phyloP scores from a whole-genome alignment of 352 stramenopile genomes.

The Phytopythium cucurbitacearum region DNA sequence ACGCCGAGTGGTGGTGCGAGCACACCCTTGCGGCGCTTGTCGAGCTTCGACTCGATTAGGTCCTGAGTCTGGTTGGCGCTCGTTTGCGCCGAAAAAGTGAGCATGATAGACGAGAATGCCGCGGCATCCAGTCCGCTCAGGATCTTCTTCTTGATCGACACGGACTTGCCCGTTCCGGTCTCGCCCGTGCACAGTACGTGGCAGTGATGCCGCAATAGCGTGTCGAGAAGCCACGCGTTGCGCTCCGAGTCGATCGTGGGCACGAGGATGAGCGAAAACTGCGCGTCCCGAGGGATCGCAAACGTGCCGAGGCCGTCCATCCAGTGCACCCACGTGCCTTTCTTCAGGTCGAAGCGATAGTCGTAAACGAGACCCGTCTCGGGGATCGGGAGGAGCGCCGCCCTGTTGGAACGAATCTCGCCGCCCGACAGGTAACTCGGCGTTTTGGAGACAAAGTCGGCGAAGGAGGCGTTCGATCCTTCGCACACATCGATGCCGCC shows the following conservation, averaged over 20 bases:
- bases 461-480: slow-evolving; percentile 43
- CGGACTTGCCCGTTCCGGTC: slow-evolving; percentile 92
- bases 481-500: slow-evolving; percentile 27
- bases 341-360: slow-evolving; percentile 88
- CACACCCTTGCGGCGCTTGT: slow-evolving; percentile 92
- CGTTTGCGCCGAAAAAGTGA: slow-evolving; percentile 93
- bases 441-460: slow-evolving; percentile 87
- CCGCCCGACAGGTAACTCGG: slow-evolving; percentile 42
- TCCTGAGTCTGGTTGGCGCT: slow-evolving; percentile 93
- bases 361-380: slow-evolving; percentile 86
- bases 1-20: slow-evolving; percentile 87
- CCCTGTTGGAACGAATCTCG: slow-evolving; percentile 10
- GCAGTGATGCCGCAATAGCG: slow-evolving; percentile 81
- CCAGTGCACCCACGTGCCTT: slow-evolving; percentile 77
- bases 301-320: slow-evolving; percentile 50
- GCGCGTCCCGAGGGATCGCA: slow-evolving; percentile 61
- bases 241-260: slow-evolving; percentile 92
- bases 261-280: slow-evolving; percentile 89
- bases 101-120: slow-evolving; percentile 84
- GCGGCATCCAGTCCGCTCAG: slow-evolving; percentile 56
- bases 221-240: slow-evolving; percentile 90
- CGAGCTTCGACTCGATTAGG: slow-evolving; percentile 92
- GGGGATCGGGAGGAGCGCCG: slow-evolving; percentile 37
- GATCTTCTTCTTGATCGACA: slow-evolving; percentile 93
- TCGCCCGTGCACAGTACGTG: slow-evolving; percentile 91